Evolutionary conservation across 306 rosid genomes (phyloP), one percentile per base, ranked within the genome.

Genomic region (Cicer yamashitae): DNA sequence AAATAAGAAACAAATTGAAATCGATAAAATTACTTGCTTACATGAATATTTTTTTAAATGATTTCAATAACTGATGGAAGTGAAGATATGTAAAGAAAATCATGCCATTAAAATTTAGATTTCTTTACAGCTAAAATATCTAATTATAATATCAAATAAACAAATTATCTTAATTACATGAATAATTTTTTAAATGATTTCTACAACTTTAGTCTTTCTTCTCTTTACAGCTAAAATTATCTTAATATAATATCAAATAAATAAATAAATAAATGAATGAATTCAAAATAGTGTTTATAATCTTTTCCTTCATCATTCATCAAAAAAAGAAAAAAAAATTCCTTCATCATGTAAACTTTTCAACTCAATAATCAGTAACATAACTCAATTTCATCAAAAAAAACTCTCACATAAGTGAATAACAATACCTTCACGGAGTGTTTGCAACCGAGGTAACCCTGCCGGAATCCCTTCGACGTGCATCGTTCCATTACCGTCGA

Each of bases 361-460:
- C 61, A 63, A 22, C 75, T 58, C 67, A 45, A 25, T 12, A 20
- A 61, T 41, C n/a, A 70, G 1, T 6, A 56, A 70, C 61, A 37
- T 50, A 20, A 60, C 48, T 18, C 43, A 34, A 57, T 17, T 2
- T n/a, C 8, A 51, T 6, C 3, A n/a, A 1, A 7, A 77, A 80
- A 66, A 60, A 80, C 10, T 73, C 45, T 65, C 76, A 38, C 15
- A 10, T 7, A 82, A 57, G 8, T 43, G 10, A 43, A 43, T 9
- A 6, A 34, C 79, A 74, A 45, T 90, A 94, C 98, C 98, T 91
- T 89, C 97, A 8, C 86, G 88, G 40, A 91, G 93, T 44, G 97
- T 90, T 22, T 94, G 98, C 54, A 91, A 80, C 82, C 93, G 85
- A 74, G 98, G 91, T 82, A 94, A 58, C 40, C 98, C 98, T 0